Percentiles rank a stretch among this genome's conserved stretches.
These are phyloP conservation scores for Candolleomyces efflorescens DNA, from an alignment of 768 basidiomycete species.

Conservation along the genomic window DNA sequence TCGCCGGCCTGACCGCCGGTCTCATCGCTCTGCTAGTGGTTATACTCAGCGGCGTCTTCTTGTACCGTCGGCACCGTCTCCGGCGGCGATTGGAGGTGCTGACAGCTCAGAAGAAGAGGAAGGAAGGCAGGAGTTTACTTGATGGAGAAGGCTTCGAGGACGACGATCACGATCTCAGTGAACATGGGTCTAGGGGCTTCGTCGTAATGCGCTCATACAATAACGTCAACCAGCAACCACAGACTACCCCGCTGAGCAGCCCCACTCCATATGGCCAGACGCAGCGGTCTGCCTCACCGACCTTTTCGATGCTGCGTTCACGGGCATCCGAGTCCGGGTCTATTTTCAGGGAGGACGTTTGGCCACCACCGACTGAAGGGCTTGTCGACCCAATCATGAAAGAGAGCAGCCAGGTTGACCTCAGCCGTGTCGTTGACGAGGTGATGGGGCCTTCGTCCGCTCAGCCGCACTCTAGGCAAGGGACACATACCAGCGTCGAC, in stretches of 20 bases:
- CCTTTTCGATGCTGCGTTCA: slow-evolving; percentile 33
- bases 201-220: slow-evolving; percentile 3
- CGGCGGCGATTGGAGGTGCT: slow-evolving; percentile 2
- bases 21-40: slow-evolving; percentile 7
- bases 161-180: background rate
- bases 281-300: slow-evolving; percentile 17
- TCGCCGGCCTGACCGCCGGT: slow-evolving; percentile 12
- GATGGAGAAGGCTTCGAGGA: slow-evolving; percentile 15
- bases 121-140: slow-evolving; percentile 10
- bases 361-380: slow-evolving; percentile 34
- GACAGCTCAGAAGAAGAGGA: background rate
- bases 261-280: background rate
- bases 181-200: too few relatives aligned
- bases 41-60: slow-evolving; percentile 6
- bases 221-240: background rate
- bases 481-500: background rate
- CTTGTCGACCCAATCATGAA: slow-evolving; percentile 38
- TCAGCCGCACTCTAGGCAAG: background rate
- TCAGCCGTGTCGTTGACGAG: slow-evolving; percentile 41
- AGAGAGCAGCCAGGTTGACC: slow-evolving; percentile 28
- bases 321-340: slow-evolving; percentile 41
- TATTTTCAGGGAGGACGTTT: slow-evolving; percentile 44
- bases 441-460: slow-evolving; percentile 40
- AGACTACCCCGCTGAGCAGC: background rate
- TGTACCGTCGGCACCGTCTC: slow-evolving; percentile 6